These are phyloP conservation scores for Neoscytalidium dimidiatum DNA, from an alignment of 2,329 filamentous ascomycete species.

Conservation along the genomic window DNA sequence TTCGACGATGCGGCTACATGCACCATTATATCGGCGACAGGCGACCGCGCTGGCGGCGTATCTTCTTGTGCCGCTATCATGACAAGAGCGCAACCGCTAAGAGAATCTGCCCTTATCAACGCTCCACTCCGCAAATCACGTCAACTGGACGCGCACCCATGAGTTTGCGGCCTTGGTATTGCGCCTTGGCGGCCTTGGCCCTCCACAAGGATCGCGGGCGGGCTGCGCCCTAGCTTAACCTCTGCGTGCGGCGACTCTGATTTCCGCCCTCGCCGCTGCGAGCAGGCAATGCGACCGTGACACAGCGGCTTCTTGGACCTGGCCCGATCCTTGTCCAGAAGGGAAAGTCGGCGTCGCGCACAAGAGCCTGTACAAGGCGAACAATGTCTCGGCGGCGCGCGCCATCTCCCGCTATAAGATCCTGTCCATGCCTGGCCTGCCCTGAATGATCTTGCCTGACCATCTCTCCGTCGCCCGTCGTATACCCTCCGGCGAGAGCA, in stretches of 20 bases:
- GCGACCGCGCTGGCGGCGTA: constrained; percentile 7
- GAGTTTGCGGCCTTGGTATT: constrained; percentile 1
- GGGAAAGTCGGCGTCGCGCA: constrained; percentile 3
- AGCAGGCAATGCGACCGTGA: constrained; percentile 1
- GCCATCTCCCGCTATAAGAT: constrained; percentile 7
- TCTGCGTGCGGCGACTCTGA: constrained; percentile 1
- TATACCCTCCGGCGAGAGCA: background rate
- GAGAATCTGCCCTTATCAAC: constrained; percentile 17
- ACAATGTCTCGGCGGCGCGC: background rate
- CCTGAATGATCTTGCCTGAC: background rate
- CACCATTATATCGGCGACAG: background rate
- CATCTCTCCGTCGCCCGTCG: background rate
- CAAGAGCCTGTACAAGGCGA: background rate
- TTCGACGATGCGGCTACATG: background rate
- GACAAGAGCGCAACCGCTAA: constrained; percentile 9
- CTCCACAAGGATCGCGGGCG: constrained; percentile 15
- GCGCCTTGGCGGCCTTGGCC: constrained; percentile 12
- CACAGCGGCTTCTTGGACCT: constrained; percentile 7
- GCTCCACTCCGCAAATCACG: constrained; percentile 16
- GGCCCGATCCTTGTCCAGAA: background rate
- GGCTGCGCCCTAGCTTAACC: constrained; percentile 2
- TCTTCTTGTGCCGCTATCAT: constrained; percentile 1
- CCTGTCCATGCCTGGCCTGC: background rate
- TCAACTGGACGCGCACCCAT: background rate
- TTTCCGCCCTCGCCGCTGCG: constrained; percentile 3